phyloP scores from a whole-genome alignment of 257 asterid genomes.

The Linaria vulgaris region DNA sequence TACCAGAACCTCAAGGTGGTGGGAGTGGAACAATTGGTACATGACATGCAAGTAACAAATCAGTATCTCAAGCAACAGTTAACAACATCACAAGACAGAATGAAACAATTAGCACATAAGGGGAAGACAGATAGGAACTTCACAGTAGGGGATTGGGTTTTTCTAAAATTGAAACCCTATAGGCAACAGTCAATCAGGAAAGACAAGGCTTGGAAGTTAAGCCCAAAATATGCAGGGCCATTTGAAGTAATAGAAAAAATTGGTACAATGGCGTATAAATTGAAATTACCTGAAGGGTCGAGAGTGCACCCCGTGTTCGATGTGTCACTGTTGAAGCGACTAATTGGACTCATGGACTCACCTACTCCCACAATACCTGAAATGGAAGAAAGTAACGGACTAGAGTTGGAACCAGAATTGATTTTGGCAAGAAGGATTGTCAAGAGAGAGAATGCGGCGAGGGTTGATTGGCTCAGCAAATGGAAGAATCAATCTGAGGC shows the following conservation, averaged over 20 bases:
- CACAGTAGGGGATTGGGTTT: neutral
- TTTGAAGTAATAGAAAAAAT: too few relatives aligned
- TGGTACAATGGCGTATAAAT: too few relatives aligned
- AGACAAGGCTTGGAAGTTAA: too few relatives aligned
- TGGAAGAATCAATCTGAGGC: too few relatives aligned
- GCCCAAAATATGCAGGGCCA: too few relatives aligned
- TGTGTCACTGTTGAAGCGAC: too few relatives aligned
- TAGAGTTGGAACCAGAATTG: too few relatives aligned
- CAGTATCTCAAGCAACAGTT: neutral
- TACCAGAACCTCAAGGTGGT: too few relatives aligned
- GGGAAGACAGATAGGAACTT: neutral
- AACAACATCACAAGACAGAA: neutral
- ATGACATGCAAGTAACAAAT: too few relatives aligned
- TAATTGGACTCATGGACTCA: neutral
- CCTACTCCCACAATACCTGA: neutral
- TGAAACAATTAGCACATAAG: neutral
- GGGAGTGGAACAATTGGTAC: too few relatives aligned
- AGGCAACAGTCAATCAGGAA: too few relatives aligned
- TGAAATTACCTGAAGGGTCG: neutral
- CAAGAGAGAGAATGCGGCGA: neutral
- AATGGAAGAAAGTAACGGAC: neutral
- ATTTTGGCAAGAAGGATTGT: neutral
- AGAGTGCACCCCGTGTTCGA: neutral
- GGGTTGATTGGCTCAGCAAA: neutral
- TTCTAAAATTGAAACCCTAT: neutral